Evolutionary conservation across 306 rosid genomes (phyloP).

Genomic region (Trifolium repens): DNA sequence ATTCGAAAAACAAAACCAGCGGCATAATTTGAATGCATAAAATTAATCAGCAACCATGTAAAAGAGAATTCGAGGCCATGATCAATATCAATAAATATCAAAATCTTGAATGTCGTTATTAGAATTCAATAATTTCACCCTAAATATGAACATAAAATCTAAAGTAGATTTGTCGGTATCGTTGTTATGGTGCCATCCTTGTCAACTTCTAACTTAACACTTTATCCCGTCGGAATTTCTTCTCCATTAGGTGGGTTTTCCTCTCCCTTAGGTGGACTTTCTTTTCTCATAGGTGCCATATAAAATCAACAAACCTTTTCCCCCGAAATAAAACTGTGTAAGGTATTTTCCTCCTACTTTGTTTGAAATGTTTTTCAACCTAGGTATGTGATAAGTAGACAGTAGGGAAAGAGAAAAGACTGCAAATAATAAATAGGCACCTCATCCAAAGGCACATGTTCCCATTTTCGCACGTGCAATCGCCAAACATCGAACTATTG

Average conservation of each 20-base stretch:
- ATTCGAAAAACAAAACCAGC: too few relatives aligned
- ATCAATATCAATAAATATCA: slow-evolving; percentile 11
- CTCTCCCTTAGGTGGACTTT: not conserved
- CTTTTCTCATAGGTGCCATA: slow-evolving; percentile 6
- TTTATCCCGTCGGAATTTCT: slow-evolving; percentile 38
- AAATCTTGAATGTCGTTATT: slow-evolving; percentile 11
- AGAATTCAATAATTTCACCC: slow-evolving; percentile 12
- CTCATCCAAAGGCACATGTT: slow-evolving; percentile 22
- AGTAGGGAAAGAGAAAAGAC: not conserved
- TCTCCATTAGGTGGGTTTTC: too few relatives aligned
- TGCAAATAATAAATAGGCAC: not conserved
- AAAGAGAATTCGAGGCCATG: not conserved
- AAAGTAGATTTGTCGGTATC: slow-evolving; percentile 27
- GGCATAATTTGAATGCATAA: too few relatives aligned
- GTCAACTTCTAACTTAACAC: not conserved
- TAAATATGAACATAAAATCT: slow-evolving; percentile 8
- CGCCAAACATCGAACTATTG: not conserved
- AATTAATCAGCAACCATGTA: slow-evolving; percentile 5
- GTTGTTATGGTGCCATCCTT: not conserved
- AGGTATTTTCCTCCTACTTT: not conserved
- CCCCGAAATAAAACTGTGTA: not conserved
- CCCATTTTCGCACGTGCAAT: slow-evolving; percentile 30
- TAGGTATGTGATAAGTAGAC: not conserved
- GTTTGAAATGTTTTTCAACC: slow-evolving; percentile 20
- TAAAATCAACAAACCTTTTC: not conserved